Conservation (phyloP, 2,329 filamentous ascomycete species). For the Sclerotinia subarctica region DNA sequence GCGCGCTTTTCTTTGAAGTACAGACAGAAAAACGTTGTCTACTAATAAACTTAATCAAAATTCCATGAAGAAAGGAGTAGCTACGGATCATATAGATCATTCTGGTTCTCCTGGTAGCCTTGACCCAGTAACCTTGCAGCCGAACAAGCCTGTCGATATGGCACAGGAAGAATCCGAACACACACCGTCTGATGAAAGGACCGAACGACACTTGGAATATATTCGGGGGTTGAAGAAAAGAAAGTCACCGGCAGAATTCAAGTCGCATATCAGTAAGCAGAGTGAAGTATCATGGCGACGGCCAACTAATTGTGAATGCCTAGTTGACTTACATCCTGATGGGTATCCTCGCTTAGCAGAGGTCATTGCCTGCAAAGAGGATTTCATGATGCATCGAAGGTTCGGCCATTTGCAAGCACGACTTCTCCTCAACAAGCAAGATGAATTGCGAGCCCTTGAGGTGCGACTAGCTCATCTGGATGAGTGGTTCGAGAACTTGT, state of each 20-base stretch:
- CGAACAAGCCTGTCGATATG: not conserved
- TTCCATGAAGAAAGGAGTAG: not conserved
- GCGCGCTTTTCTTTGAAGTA: not conserved
- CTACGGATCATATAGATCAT: not conserved
- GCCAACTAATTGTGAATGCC: not conserved
- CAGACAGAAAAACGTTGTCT: not conserved
- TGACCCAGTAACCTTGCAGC: not conserved
- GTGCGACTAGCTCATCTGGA: conserved; percentile 23
- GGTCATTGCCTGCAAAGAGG: conserved; percentile 42
- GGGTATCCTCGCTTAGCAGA: conserved; percentile 42
- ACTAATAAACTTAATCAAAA: not conserved
- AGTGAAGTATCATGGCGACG: not conserved
- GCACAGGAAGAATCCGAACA: not conserved
- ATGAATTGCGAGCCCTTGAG: conserved; percentile 26
- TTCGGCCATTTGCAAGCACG: conserved; percentile 43
- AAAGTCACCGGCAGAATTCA: not conserved
- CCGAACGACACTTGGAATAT: not conserved
- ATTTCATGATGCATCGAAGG: conserved; percentile 43
- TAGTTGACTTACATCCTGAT: conserved; percentile 26
- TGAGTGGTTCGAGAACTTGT: conserved; percentile 8
- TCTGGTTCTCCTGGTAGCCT: not conserved
- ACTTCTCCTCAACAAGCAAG: conserved; percentile 35
- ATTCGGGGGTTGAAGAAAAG: not conserved
- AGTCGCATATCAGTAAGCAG: not conserved
- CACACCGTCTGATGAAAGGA: not conserved